A percentile compares a stretch with the other conserved stretches of the same genome.
These are phyloP conservation scores for Protea cynaroides DNA, from an alignment of 164 flowering plant species.

Conservation along the genomic window DNA sequence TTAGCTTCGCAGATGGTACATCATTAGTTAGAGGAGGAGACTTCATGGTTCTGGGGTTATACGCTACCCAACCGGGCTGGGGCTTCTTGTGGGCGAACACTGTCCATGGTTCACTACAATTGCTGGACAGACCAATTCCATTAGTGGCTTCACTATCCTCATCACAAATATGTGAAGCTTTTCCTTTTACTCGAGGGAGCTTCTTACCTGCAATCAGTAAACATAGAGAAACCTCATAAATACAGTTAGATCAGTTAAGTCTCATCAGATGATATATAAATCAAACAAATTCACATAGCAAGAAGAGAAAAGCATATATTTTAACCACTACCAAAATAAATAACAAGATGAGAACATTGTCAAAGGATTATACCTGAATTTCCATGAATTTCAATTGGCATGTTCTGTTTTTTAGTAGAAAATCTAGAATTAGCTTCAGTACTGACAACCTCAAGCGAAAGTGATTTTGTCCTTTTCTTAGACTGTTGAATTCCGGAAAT, in stretches of 20 bases:
- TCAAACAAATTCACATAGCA: neutral
- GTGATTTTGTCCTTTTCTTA: slow-evolving; percentile 29
- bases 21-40: slow-evolving; percentile 49
- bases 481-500: slow-evolving; percentile 20
- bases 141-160: slow-evolving; percentile 15
- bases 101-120: slow-evolving; percentile 72
- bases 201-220: slow-evolving; percentile 23
- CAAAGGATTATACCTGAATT: slow-evolving; percentile 22
- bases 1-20: slow-evolving; percentile 45
- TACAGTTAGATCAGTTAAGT: neutral
- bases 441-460: slow-evolving; percentile 8
- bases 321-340: slow-evolving; percentile 1
- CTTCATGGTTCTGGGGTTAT: slow-evolving; percentile 87
- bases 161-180: slow-evolving; percentile 17
- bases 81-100: slow-evolving; percentile 92
- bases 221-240: slow-evolving; percentile 3
- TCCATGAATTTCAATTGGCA: slow-evolving; percentile 20
- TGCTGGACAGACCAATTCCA: slow-evolving; percentile 15
- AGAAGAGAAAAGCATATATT: neutral
- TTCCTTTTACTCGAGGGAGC: slow-evolving; percentile 20
- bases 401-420: slow-evolving; percentile 18
- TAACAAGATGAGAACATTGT: neutral
- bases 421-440: slow-evolving; percentile 11
- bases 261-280: neutral
- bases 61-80: slow-evolving; percentile 78